Conservation (phyloP, 2,329 filamentous ascomycete genomes). For the Sporothrix mexicana region DNA sequence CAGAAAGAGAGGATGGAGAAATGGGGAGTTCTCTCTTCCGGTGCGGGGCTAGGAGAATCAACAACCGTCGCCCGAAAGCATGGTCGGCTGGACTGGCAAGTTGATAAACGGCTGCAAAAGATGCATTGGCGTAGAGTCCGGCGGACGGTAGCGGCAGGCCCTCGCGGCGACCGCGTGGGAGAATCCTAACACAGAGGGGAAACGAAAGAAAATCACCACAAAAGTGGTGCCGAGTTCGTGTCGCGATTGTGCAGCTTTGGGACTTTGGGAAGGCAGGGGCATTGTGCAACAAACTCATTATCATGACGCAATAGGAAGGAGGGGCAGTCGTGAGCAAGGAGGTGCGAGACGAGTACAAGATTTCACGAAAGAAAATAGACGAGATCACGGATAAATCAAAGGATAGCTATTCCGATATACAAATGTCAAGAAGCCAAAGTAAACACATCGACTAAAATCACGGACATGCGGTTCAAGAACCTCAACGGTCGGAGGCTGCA, state of each 20-base stretch:
- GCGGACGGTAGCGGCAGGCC: not conserved
- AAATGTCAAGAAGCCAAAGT: not conserved
- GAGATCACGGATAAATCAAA: no score
- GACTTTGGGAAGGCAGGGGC: not conserved
- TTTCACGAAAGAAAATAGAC: not conserved
- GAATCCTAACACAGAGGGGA: no score
- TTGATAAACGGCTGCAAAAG: not conserved
- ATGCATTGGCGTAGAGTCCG: conserved; percentile 2
- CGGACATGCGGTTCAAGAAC: not conserved
- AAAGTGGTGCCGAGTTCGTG: not conserved
- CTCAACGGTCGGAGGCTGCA: not conserved
- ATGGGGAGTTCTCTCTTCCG: not conserved
- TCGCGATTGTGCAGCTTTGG: not conserved
- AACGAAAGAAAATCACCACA: no score
- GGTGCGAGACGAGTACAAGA: not conserved
- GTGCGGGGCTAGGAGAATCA: conserved; percentile 15
- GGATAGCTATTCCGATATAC: not conserved
- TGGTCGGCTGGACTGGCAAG: not conserved
- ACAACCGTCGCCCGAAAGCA: not conserved
- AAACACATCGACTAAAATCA: not conserved
- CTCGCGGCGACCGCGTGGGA: not conserved
- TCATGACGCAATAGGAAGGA: conserved; percentile 18
- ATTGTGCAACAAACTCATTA: not conserved
- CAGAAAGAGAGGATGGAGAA: not conserved
- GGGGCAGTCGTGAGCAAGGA: not conserved